A percentile compares a stretch with the other conserved stretches of the same genome.
phyloP scores from a whole-genome alignment of 2,329 filamentous ascomycete species.

The Chaetomiaceae sp. region DNA sequence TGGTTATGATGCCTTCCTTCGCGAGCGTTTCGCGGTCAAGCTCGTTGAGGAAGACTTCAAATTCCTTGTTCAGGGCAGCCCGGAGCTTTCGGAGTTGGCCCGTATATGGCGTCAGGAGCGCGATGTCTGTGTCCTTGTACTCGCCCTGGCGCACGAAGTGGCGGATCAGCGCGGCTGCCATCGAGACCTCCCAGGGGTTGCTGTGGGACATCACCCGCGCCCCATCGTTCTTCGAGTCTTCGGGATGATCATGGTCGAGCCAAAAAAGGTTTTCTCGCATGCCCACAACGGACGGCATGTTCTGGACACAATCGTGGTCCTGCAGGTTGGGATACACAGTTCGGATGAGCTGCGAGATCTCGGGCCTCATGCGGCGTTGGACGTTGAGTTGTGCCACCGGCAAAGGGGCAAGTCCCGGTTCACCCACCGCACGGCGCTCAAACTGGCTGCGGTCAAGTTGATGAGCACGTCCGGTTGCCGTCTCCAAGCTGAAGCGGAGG shows the following conservation, averaged over 20 bases:
- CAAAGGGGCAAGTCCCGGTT: constrained; percentile 23
- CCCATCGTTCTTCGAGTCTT: constrained; percentile 36
- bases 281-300: constrained; percentile 47
- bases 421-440: constrained; percentile 43
- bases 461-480: constrained; percentile 41
- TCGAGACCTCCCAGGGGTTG: constrained; percentile 58
- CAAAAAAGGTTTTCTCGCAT: constrained; percentile 54
- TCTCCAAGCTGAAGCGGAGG: constrained; percentile 27
- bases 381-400: constrained; percentile 42
- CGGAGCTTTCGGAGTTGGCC: constrained; percentile 53
- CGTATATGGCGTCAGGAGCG: constrained; percentile 63
- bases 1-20: too few relatives aligned
- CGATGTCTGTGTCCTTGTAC: constrained; percentile 59
- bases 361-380: constrained; percentile 62
- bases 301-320: constrained; percentile 40
- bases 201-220: constrained; percentile 41
- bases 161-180: constrained; percentile 57
- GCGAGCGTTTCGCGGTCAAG: constrained; percentile 53
- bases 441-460: constrained; percentile 56
- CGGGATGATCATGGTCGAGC: constrained; percentile 52
- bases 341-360: constrained; percentile 54
- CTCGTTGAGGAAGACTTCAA: constrained; percentile 61
- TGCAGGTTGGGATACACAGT: constrained; percentile 51
- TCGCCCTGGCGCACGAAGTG: constrained; percentile 62
- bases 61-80: constrained; percentile 39